Conservation (phyloP, 495 filamentous ascomycete species). For the Penicillium angulare region DNA sequence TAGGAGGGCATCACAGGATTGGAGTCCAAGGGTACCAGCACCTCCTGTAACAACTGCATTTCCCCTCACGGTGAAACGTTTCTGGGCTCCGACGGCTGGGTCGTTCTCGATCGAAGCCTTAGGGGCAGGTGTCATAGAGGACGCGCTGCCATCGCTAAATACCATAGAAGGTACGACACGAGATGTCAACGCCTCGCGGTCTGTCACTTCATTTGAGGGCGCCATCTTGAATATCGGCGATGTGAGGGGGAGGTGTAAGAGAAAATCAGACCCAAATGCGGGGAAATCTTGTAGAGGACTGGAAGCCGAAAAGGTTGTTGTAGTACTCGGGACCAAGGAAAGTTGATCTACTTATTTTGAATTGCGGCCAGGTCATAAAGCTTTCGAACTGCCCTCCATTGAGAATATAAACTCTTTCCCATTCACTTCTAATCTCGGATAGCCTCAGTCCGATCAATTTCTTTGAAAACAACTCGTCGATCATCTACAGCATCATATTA, state of each 20-base stretch:
- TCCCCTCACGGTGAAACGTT: conserved; percentile 60
- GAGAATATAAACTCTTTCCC: no score
- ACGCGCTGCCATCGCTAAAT: conserved; percentile 50
- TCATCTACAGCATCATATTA: neutral
- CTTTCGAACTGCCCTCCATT: no score
- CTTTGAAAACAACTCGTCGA: no score
- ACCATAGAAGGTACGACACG: conserved; percentile 60
- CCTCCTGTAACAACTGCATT: conserved; percentile 71
- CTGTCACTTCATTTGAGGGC: conserved; percentile 3
- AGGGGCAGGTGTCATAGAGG: conserved; percentile 48
- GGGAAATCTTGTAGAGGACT: neutral
- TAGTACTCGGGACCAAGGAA: no score
- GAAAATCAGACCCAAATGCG: neutral
- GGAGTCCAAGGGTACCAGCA: conserved; percentile 63
- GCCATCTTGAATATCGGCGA: neutral
- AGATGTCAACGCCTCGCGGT: conserved; percentile 51
- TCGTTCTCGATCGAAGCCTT: conserved; percentile 39
- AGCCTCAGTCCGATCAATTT: no score
- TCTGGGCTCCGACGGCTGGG: conserved; percentile 46
- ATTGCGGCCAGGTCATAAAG: no score
- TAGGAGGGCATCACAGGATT: conserved; percentile 60
- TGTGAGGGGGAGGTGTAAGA: neutral
- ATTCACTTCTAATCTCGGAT: no score
- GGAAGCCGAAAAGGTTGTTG: neutral
- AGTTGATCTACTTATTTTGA: no score